Percentiles rank a stretch among this genome's conserved stretches.
phyloP scores from a whole-genome alignment of 2,329 filamentous ascomycete species.

The Verruconis gallopava region DNA sequence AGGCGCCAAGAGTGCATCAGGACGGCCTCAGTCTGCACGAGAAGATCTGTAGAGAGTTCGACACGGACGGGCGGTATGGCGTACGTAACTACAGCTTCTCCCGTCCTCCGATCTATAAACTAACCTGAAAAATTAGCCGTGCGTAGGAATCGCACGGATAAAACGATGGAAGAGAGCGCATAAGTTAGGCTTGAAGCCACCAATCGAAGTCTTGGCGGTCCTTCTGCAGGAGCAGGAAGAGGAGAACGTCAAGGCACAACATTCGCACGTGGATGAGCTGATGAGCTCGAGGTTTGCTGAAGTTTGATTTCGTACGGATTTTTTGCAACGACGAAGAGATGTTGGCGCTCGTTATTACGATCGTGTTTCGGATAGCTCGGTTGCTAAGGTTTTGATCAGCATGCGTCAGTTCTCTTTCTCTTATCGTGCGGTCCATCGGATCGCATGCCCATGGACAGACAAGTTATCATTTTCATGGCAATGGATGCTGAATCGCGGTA shows the following conservation, averaged over 20 bases:
- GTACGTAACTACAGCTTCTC: conserved; percentile 41
- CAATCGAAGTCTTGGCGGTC: conserved; percentile 80
- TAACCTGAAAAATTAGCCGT: conserved; percentile 50
- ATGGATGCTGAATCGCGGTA: too few species aligned
- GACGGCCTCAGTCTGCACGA: conserved; percentile 57
- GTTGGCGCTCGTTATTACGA: too few species aligned
- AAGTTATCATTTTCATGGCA: too few species aligned
- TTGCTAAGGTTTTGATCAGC: too few species aligned
- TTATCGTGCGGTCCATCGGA: too few species aligned
- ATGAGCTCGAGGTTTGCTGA: conserved; percentile 37
- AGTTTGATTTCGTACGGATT: too few species aligned
- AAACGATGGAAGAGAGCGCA: conserved; percentile 84
- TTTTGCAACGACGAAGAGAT: too few species aligned
- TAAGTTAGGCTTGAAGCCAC: conserved; percentile 68
- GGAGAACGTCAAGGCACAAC: conserved; percentile 42
- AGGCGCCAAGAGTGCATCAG: conserved; percentile 65
- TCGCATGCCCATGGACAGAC: too few species aligned
- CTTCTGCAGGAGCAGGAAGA: conserved; percentile 57
- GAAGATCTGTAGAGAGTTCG: conserved; percentile 83
- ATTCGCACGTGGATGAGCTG: conserved; percentile 61
- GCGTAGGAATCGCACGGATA: conserved; percentile 67
- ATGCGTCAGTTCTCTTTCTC: too few species aligned
- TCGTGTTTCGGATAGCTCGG: too few species aligned
- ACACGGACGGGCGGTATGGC: conserved; percentile 82
- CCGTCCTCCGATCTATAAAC: neutral